phyloP scores from a whole-genome alignment of 768 basidiomycete genomes.

The Agaricus blazei region DNA sequence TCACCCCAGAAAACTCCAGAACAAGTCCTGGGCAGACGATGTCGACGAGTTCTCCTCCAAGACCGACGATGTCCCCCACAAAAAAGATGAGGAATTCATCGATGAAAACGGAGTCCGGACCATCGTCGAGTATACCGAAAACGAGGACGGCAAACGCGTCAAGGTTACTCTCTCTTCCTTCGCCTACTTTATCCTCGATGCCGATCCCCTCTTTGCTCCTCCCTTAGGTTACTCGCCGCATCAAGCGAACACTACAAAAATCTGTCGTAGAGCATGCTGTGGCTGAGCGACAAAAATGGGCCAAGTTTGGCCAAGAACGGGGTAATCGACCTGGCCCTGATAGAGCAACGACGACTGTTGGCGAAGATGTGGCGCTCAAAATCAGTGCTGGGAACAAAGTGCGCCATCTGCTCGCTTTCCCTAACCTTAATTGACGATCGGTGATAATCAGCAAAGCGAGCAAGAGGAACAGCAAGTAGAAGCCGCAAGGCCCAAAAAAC shows the following conservation, averaged over 20 bases:
- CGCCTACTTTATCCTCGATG: background rate
- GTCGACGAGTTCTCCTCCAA: constrained; percentile 45
- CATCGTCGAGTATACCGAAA: constrained; percentile 75
- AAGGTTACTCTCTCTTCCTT: constrained; percentile 50
- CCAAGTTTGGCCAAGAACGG: constrained; percentile 90
- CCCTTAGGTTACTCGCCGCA: constrained; percentile 75
- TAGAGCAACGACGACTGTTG: constrained; percentile 90
- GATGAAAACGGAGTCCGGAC: constrained; percentile 87
- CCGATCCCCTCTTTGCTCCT: constrained; percentile 4
- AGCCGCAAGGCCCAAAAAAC: constrained; percentile 61
- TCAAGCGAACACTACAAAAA: constrained; percentile 83
- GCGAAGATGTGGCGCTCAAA: constrained; percentile 46
- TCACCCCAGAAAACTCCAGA: constrained; percentile 32
- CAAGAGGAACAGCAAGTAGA: constrained; percentile 63
- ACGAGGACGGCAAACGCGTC: constrained; percentile 93
- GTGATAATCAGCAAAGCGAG: constrained; percentile 47
- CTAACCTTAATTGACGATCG: background rate
- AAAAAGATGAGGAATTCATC: constrained; percentile 55
- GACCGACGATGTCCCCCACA: constrained; percentile 39
- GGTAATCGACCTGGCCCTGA: constrained; percentile 87
- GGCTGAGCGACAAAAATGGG: constrained; percentile 90
- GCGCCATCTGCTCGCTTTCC: constrained; percentile 10
- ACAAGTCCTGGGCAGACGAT: constrained; percentile 88
- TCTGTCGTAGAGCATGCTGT: constrained; percentile 91
- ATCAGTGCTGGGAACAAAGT: constrained; percentile 60